Evolutionary conservation across 2,329 filamentous ascomycete species (phyloP).

Genomic region (Penicillium oxalicum): DNA sequence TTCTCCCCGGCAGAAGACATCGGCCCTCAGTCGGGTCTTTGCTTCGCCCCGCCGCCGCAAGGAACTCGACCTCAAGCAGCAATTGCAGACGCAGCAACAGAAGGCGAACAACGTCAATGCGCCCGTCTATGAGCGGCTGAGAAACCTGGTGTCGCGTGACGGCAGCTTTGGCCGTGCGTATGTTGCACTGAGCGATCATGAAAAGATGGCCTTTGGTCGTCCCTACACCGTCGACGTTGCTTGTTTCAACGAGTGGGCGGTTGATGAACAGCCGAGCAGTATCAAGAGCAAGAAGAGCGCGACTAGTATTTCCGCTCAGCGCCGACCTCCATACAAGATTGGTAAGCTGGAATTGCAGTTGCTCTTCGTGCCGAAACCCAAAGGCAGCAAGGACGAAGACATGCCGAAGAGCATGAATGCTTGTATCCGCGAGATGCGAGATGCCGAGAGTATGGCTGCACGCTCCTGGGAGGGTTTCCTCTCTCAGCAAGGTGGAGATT

Average conservation of each 20-base stretch:
- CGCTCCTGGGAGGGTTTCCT: slow-evolving; percentile 81
- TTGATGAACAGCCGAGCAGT: slow-evolving; percentile 76
- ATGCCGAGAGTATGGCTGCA: slow-evolving; percentile 73
- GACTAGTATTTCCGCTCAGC: slow-evolving; percentile 51
- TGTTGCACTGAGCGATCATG: slow-evolving; percentile 88
- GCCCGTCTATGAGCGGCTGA: slow-evolving; percentile 71
- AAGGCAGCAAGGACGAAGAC: slow-evolving; percentile 79
- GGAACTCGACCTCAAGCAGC: slow-evolving; percentile 78
- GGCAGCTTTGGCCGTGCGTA: slow-evolving; percentile 94
- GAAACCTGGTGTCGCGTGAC: slow-evolving; percentile 79
- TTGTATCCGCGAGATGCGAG: slow-evolving; percentile 86
- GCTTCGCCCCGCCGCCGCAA: slow-evolving; percentile 95
- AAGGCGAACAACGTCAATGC: slow-evolving; percentile 56
- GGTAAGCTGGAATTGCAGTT: slow-evolving; percentile 92
- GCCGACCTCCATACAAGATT: slow-evolving; percentile 86
- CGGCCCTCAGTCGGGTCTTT: slow-evolving; percentile 85
- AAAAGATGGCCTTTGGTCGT: slow-evolving; percentile 78
- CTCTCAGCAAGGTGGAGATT: slow-evolving; percentile 96
- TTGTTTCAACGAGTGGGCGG: slow-evolving; percentile 98
- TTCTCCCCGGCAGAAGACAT: slow-evolving; percentile 71
- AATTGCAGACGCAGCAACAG: slow-evolving; percentile 73
- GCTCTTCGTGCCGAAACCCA: slow-evolving; percentile 88
- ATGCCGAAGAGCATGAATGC: slow-evolving; percentile 99
- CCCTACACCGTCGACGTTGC: slow-evolving; percentile 83
- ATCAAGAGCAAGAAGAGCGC: slow-evolving; percentile 88